Percentiles rank a stretch among this genome's conserved stretches.
Conservation (phyloP, 306 rosid genomes). For the Rosa persica region DNA sequence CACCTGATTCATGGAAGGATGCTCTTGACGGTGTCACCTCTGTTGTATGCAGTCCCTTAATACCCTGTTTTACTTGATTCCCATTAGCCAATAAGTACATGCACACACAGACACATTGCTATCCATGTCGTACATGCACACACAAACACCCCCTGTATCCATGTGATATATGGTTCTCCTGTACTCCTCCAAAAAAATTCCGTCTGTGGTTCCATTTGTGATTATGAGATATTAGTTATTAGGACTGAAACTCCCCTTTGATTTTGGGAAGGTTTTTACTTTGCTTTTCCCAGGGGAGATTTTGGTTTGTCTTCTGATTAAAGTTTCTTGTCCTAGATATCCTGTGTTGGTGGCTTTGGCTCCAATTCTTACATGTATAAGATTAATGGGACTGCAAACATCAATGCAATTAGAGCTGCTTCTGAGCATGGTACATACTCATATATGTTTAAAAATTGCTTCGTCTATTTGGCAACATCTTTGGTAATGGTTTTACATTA, state of each 20-base stretch:
- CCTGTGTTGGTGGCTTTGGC: constrained; percentile 98
- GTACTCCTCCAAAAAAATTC: neutral
- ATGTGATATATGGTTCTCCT: neutral
- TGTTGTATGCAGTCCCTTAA: constrained; percentile 59
- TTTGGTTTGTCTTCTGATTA: constrained; percentile 34
- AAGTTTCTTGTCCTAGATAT: constrained; percentile 58
- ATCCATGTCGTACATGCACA: neutral
- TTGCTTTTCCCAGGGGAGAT: constrained; percentile 7
- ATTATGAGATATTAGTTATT: neutral
- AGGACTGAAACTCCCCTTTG: neutral
- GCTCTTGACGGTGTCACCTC: constrained; percentile 83
- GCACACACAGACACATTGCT: neutral
- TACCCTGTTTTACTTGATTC: neutral
- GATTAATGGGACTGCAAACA: constrained; percentile 95
- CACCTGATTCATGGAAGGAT: constrained; percentile 75
- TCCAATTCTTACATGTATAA: constrained; percentile 90
- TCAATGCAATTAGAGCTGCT: constrained; percentile 92
- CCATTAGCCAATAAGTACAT: neutral
- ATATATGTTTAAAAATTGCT: neutral
- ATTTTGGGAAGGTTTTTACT: neutral
- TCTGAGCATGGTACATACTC: constrained; percentile 68
- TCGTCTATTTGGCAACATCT: neutral
- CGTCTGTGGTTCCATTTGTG: neutral
- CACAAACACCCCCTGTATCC: neutral
- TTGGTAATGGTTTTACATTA: neutral